Evolutionary conservation across 768 basidiomycete species (phyloP).

Genomic region (Nidularia pulvinata): DNA sequence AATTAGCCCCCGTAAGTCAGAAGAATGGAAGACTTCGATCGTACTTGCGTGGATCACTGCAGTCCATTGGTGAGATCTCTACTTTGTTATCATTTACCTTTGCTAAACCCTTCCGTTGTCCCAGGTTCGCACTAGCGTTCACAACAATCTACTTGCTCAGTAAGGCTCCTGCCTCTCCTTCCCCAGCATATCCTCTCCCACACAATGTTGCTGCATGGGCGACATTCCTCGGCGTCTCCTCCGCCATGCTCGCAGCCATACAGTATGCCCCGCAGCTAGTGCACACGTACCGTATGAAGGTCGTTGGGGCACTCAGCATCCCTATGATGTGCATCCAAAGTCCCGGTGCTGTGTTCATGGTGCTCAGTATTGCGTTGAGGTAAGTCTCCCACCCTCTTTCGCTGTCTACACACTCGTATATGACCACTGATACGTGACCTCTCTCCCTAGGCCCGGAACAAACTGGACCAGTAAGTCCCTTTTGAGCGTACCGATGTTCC

Average conservation of each 20-base stretch:
- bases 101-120: constrained; percentile 32
- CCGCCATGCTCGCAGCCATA: constrained; percentile 73
- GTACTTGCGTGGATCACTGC: constrained; percentile 69
- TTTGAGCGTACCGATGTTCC: not conserved
- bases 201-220: constrained; percentile 57
- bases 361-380: constrained; percentile 75
- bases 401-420: too few species aligned
- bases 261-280: constrained; percentile 91
- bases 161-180: too few species aligned
- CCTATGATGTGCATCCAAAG: constrained; percentile 97
- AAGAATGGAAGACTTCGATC: constrained; percentile 81
- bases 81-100: constrained; percentile 53
- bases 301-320: constrained; percentile 93
- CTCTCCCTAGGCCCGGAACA: constrained; percentile 60
- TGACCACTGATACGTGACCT: too few species aligned
- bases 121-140: constrained; percentile 19
- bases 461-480: constrained; percentile 76
- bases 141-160: too few species aligned
- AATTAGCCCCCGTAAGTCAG: constrained; percentile 23
- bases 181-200: constrained; percentile 26
- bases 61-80: constrained; percentile 81
- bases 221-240: constrained; percentile 82
- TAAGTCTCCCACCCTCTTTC: too few species aligned
- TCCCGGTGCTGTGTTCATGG: constrained; percentile 89
- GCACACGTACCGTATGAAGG: constrained; percentile 73